Evolutionary conservation across 2,329 filamentous ascomycete genomes (phyloP).

Genomic region (Metarhizium brunneum): DNA sequence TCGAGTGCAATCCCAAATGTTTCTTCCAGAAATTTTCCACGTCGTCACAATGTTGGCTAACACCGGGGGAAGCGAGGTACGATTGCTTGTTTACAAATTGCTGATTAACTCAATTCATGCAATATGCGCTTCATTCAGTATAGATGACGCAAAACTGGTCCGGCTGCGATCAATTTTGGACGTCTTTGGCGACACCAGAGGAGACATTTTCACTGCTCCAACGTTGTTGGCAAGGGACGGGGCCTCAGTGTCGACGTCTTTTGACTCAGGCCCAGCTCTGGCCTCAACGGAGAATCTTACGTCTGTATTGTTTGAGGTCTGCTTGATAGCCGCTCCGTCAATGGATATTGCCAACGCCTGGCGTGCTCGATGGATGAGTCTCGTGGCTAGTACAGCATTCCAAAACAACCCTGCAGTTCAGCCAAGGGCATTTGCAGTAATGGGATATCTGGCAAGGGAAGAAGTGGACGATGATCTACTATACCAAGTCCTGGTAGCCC

Average conservation of each 20-base stretch:
- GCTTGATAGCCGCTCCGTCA: conserved; percentile 52
- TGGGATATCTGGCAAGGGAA: conserved; percentile 62
- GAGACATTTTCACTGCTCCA: conserved; percentile 46
- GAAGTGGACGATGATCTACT: conserved; percentile 64
- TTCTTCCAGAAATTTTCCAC: conserved; percentile 60
- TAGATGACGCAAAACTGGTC: conserved; percentile 49
- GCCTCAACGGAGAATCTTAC: conserved; percentile 53
- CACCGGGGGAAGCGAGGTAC: conserved; percentile 48
- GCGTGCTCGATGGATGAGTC: conserved; percentile 65
- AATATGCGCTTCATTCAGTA: conserved; percentile 53
- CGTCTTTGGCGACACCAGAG: conserved; percentile 48
- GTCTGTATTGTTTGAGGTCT: conserved; percentile 53
- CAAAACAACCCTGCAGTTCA: conserved; percentile 66
- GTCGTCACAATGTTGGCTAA: conserved; percentile 63
- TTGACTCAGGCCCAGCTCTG: conserved; percentile 43
- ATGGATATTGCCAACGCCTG: conserved; percentile 58
- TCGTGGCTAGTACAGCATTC: conserved; percentile 63
- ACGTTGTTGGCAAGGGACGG: conserved; percentile 39
- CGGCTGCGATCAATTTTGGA: conserved; percentile 48
- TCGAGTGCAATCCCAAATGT: conserved; percentile 57
- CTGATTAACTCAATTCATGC: conserved; percentile 60
- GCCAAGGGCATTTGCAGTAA: conserved; percentile 58
- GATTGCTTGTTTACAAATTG: conserved; percentile 51
- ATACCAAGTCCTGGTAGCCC: conserved; percentile 60
- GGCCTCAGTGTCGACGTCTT: conserved; percentile 42